A percentile compares a stretch with the other conserved stretches of the same genome.
Evolutionary conservation across 1,284 basidiomycete genomes (phyloP).

Genomic region (Naganishia cerealis): DNA sequence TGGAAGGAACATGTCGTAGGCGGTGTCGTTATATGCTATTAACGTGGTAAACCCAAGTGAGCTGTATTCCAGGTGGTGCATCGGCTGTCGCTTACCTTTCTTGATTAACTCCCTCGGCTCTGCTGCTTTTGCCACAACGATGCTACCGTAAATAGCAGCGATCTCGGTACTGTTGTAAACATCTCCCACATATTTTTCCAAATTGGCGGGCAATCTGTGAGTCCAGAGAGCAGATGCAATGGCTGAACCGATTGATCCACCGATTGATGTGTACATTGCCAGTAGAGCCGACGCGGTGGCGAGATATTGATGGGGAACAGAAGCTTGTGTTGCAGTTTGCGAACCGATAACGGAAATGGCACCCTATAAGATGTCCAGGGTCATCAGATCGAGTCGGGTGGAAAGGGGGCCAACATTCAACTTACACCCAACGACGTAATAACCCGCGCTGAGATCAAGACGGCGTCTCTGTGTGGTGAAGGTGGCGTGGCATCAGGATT

Average conservation of each 20-base stretch:
- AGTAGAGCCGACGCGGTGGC: constrained; percentile 52
- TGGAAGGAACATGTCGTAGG: constrained; percentile 39
- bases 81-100: constrained; percentile 32
- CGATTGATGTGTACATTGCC: constrained; percentile 52
- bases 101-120: constrained; percentile 44
- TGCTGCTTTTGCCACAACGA: constrained; percentile 40
- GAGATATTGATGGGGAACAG: constrained; percentile 52
- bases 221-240: constrained; percentile 50
- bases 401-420: not conserved
- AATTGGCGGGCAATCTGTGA: constrained; percentile 37
- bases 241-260: constrained; percentile 50
- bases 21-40: constrained; percentile 43
- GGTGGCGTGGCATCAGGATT: not conserved
- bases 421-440: constrained; percentile 46
- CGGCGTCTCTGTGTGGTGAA: constrained; percentile 25
- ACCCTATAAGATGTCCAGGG: constrained; percentile 33
- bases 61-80: not conserved
- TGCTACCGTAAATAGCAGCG: constrained; percentile 44
- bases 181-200: constrained; percentile 39
- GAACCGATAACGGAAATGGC: constrained; percentile 51
- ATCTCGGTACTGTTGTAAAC: constrained; percentile 41
- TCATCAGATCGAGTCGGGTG: not conserved
- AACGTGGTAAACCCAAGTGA: not conserved
- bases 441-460: constrained; percentile 41
- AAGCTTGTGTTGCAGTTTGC: constrained; percentile 50